Conservation (phyloP, 495 filamentous ascomycete genomes). For the Xylaria bambusicola region DNA sequence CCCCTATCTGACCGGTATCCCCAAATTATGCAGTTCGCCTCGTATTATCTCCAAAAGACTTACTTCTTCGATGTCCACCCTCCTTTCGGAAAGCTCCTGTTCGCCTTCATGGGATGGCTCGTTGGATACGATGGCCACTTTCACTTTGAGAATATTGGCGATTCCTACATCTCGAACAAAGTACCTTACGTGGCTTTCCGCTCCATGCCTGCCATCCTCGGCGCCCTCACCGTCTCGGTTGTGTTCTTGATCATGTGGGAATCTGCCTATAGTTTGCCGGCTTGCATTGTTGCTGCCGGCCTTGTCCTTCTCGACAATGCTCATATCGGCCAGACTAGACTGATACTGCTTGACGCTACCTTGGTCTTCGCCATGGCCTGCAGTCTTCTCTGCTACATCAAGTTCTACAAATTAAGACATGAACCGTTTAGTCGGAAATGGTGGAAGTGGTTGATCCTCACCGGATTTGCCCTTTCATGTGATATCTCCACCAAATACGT, state of each 20-base stretch:
- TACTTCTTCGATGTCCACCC: slow-evolving; percentile 99
- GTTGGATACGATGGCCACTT: slow-evolving; percentile 95
- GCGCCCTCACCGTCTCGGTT: slow-evolving; percentile 89
- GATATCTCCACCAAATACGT: slow-evolving; percentile 99
- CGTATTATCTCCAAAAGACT: slow-evolving; percentile 94
- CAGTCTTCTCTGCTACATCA: slow-evolving; percentile 89
- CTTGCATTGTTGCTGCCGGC: slow-evolving; percentile 81
- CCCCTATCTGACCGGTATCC: slow-evolving; percentile 19
- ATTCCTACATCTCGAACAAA: slow-evolving; percentile 95
- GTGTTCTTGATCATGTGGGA: slow-evolving; percentile 99
- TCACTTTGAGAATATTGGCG: slow-evolving; percentile 98
- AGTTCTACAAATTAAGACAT: slow-evolving; percentile 96
- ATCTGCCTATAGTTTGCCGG: slow-evolving; percentile 93
- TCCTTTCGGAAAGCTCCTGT: slow-evolving; percentile 87
- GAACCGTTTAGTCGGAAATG: slow-evolving; percentile 89
- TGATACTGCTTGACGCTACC: slow-evolving; percentile 94
- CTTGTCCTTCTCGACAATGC: slow-evolving; percentile 96
- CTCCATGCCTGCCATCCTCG: slow-evolving; percentile 87
- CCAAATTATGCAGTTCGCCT: slow-evolving; percentile 69
- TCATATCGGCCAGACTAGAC: slow-evolving; percentile 92
- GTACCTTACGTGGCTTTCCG: slow-evolving; percentile 96
- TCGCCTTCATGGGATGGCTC: slow-evolving; percentile 95
- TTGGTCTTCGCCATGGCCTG: slow-evolving; percentile 94
- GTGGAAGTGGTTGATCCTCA: slow-evolving; percentile 99
- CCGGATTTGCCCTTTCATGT: slow-evolving; percentile 90